Evolutionary conservation across 2,329 filamentous ascomycete genomes (phyloP), one percentile per base, ranked within the genome.

Genomic region (Hypoxylon sp.): DNA sequence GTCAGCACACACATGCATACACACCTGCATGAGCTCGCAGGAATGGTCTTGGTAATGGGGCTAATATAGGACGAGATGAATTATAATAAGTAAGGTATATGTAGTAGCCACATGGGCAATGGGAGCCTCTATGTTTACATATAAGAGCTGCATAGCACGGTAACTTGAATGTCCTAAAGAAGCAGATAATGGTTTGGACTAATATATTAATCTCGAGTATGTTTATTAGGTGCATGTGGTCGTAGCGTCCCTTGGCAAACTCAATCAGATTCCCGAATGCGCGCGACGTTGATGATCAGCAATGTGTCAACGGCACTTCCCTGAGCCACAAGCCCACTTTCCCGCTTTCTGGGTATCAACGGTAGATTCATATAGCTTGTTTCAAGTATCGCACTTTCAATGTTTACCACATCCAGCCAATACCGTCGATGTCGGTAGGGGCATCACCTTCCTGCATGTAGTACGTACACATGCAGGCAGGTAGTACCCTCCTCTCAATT

Each of bases 261-360:
- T 64, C 46, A 56, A 44, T 46, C 53, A 72, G 65, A 69, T 72
- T 74, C 68, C 71, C 70, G 71, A 68, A 58, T 17, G 50, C 60
- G 61, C 64, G 59, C 61, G 65, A 70, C 51, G 59, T 46, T 58
- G 72, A 55, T 61, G 71, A 74, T 74, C 71, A 75, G 66, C 54
- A 70, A 71, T 64, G 61, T 73, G 71, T 66, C 66, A 74, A 73
- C 69, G 71, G 72, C 70, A 74, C 58, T 70, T 73, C 51, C 61
- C 64, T 63, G 53, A 72, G 64, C 66, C 64, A 72, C 67, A 66
- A 66, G 55, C 57, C 64, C 68, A 60, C 66, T 51, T 64, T 69
- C 61, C 58, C 68, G 61, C 66, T 54, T 61, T 67, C 69, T 64
- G 53, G 67, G 63, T 64, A 61, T 71, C 25, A 48, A 53, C 25